Base-by-base conservation (phyloP, 2,329 filamentous ascomycete genomes). In the Metarhizium sp. region DNA sequence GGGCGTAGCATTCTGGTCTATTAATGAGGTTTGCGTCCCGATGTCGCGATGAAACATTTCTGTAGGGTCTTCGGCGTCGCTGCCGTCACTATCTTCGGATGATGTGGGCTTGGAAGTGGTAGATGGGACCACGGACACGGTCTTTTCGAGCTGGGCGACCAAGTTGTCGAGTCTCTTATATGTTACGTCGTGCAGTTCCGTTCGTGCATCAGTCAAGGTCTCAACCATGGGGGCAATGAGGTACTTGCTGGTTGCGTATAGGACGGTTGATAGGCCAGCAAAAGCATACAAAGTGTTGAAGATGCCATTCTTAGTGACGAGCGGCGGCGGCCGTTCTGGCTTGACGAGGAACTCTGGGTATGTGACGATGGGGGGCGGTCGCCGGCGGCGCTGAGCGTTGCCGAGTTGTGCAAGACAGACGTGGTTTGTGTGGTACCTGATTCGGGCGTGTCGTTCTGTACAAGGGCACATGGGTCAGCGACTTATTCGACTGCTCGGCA, bases 1-100 rank as follows among this genome's bases (percentile, higher is more conserved):
- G 8, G 62, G 57, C 14, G 58, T 57, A 1, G 60, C 52, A 36
- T 32, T 7, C 30, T 13, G 30, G 13, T 56, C 43, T 52, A 66
- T 62, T 49, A 64, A 63, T 25, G 82, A 84, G 0, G 89, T 94
- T 69, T 94, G 89, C 1, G 88, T 88, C 59, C 87, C 88, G 57
- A 90, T 80, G 65, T 94, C 89, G 49, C 88, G 82, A 68, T 92
- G 88, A 71, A 90, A 94, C 59, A 92, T 80, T 69, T 92, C 88
- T 1, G 86, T 84, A 1, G 89, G 88, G 62, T 86, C 84, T 58
- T 80, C 79, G 56, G 73, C 75, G 30, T 77, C 78, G 63, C 74
- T 78, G 47, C 67, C 62, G 57, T 73, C 73, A 36, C 66, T 67
- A 16, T 61, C 59, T 20, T 59, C 53, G 14, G 59, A 56, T 8